Percentiles rank a stretch among this genome's conserved stretches.
These are phyloP conservation scores for Collybiopsis confluens DNA, from an alignment of 768 basidiomycete genomes.

Conservation along the genomic window DNA sequence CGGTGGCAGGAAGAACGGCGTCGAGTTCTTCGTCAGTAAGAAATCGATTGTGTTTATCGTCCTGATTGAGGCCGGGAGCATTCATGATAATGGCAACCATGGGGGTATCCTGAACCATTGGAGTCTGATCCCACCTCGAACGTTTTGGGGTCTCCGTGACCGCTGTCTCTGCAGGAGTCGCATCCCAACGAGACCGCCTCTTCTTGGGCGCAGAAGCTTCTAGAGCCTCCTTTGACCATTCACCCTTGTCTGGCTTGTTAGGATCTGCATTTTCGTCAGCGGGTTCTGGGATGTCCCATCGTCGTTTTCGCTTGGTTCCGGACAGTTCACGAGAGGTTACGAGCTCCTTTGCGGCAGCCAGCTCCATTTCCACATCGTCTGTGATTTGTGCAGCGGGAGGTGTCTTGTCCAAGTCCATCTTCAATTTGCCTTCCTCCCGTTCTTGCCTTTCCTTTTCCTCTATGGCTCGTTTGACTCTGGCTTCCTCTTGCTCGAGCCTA, in stretches of 20 bases:
- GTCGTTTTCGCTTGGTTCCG: slow-evolving; percentile 66
- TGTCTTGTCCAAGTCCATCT: slow-evolving; percentile 89
- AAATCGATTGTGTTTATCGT: slow-evolving; percentile 95
- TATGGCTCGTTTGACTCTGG: slow-evolving; percentile 74
- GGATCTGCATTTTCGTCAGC: slow-evolving; percentile 64
- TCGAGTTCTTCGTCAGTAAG: slow-evolving; percentile 96
- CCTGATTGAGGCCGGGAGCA: slow-evolving; percentile 80
- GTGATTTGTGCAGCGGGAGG: slow-evolving; percentile 80
- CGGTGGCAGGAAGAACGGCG: slow-evolving; percentile 76
- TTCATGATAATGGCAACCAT: slow-evolving; percentile 87
- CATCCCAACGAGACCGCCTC: slow-evolving; percentile 95
- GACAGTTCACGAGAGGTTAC: slow-evolving; percentile 22
- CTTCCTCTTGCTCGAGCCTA: slow-evolving; percentile 91
- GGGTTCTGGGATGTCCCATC: slow-evolving; percentile 73
- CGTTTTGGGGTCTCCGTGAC: slow-evolving; percentile 74
- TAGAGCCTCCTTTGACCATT: slow-evolving; percentile 74
- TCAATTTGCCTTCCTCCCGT: slow-evolving; percentile 65
- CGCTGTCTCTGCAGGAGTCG: slow-evolving; percentile 71
- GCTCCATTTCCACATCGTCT: slow-evolving; percentile 59
- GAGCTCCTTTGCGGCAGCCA: slow-evolving; percentile 50
- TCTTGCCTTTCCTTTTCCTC: slow-evolving; percentile 85
- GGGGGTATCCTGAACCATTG: slow-evolving; percentile 59
- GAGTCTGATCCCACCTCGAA: slow-evolving; percentile 97
- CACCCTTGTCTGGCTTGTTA: slow-evolving; percentile 52
- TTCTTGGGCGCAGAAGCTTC: slow-evolving; percentile 82